Conservation (phyloP, 768 basidiomycete species). For the Tremella fuciformis region DNA sequence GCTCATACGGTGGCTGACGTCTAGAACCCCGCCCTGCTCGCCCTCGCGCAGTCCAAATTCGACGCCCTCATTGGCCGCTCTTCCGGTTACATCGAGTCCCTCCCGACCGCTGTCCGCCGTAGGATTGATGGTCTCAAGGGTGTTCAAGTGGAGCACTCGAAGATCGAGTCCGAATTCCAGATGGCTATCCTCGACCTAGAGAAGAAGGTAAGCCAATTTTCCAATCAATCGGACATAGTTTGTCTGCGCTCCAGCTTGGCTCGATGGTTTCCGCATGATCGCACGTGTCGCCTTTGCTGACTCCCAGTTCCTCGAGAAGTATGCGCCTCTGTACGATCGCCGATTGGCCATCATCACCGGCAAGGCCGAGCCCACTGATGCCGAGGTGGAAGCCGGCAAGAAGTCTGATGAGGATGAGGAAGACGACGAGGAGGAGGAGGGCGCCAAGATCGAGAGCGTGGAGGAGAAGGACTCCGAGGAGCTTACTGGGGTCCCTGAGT, state of each 20-base stretch:
- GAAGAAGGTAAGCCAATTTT: constrained; percentile 68
- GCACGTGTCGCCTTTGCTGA: background rate
- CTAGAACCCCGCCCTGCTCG: constrained; percentile 66
- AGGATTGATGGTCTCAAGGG: constrained; percentile 90
- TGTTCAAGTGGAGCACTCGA: constrained; percentile 83
- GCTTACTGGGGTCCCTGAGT: constrained; percentile 73
- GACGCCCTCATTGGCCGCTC: constrained; percentile 80
- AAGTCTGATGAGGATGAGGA: constrained; percentile 71
- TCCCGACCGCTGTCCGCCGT: constrained; percentile 75
- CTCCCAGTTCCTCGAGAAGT: constrained; percentile 54
- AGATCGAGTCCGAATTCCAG: constrained; percentile 90
- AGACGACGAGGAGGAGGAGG: constrained; percentile 58
- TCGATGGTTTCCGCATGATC: background rate
- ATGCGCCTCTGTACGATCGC: constrained; percentile 77
- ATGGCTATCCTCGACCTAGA: constrained; percentile 91
- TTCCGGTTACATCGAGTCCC: constrained; percentile 88
- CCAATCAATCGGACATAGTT: background rate
- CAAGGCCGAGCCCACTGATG: constrained; percentile 64
- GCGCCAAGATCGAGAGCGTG: constrained; percentile 41
- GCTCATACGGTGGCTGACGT: background rate
- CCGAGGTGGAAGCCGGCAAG: constrained; percentile 80
- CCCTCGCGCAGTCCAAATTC: constrained; percentile 84
- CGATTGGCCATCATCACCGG: constrained; percentile 80
- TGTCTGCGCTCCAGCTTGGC: background rate
- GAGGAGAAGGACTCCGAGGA: constrained; percentile 49